phyloP scores from a whole-genome alignment of 257 asterid species.

The Handroanthus guayacan region DNA sequence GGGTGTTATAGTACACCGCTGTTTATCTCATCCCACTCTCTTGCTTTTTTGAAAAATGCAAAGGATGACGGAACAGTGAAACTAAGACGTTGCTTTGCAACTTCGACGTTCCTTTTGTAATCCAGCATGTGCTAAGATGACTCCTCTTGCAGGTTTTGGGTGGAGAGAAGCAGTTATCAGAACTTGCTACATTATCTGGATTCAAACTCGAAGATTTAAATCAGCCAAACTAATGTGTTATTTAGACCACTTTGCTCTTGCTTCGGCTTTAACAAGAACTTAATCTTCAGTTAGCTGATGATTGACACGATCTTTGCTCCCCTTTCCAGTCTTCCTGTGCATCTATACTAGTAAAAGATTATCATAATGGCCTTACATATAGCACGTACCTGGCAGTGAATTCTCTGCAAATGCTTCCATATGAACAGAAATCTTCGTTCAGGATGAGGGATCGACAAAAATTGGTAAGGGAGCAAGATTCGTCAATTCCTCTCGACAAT shows the following conservation, averaged over 20 bases:
- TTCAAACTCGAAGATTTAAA: conserved; percentile 59
- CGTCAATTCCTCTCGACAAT: not conserved
- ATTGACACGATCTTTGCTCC: not conserved
- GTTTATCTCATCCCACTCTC: not conserved
- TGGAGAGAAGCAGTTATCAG: conserved; percentile 83
- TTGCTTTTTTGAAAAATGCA: not conserved
- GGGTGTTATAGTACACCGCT: not conserved
- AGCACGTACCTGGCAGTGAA: conserved; percentile 12
- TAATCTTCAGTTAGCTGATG: not conserved
- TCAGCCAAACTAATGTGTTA: conserved; percentile 43
- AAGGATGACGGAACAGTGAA: not conserved
- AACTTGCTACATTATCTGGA: conserved; percentile 82
- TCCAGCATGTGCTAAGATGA: conserved; percentile 1
- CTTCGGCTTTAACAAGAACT: conserved; percentile 13
- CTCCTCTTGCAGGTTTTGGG: conserved; percentile 66
- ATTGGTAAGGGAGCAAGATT: not conserved
- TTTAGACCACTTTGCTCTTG: not conserved
- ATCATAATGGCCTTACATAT: conserved; percentile 23
- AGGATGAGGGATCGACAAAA: conserved; percentile 11
- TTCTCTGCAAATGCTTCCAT: conserved; percentile 23
- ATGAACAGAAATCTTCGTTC: conserved; percentile 12
- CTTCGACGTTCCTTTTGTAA: not conserved
- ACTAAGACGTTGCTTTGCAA: not conserved
- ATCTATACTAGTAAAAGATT: conserved; percentile 3
- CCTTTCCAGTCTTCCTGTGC: not conserved